Evolutionary conservation across 2,329 filamentous ascomycete species (phyloP), one percentile per base, ranked within the genome.

Genomic region (Botrytis porri): DNA sequence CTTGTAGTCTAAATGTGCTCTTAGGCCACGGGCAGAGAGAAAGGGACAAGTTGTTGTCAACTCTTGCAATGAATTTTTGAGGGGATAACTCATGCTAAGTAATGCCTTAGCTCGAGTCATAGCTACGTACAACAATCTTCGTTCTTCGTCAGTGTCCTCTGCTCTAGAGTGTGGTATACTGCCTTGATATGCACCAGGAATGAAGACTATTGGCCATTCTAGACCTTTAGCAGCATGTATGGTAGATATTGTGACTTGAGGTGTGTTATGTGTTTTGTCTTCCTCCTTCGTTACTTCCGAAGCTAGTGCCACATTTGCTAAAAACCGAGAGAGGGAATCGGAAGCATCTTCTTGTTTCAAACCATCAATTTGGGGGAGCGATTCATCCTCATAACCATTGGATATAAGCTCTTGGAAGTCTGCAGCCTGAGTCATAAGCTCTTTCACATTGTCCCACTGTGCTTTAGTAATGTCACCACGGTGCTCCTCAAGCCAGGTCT

Each of bases 171-270:
- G 95, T 7, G 95, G 95, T 74, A 98, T 97, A 3, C 92, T 95
- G 0, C 95, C 96, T 64, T 94, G 89, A 80, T 97, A 97, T 39
- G 94, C 92, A 1, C 93, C 93, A 9, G 96, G 95, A 25, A 98
- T 90, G 81, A 98, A 98, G 1, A 98, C 94, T 1, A 97, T 87
- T 0, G 95, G 95, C 96, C 96, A 99, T 81, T 99, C 95, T 1
- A 99, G 86, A 4, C 95, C 95, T 82, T 99, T 99, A 4, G 95
- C 94, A 0, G 95, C 94, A 80, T 99, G 95, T 18, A 99, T 98
- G 0, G 95, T 99, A 9, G 94, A 98, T 37, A 99, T 93, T 0
- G 95, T 98, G 32, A 98, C 89, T 77, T 93, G 86, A 2, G 88
- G 85, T 41, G 85, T 87, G 41, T 85, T 85, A 70, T 88, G 86